Base-by-base conservation (phyloP, 495 filamentous ascomycete species). In the Wilcoxina mikolae region DNA sequence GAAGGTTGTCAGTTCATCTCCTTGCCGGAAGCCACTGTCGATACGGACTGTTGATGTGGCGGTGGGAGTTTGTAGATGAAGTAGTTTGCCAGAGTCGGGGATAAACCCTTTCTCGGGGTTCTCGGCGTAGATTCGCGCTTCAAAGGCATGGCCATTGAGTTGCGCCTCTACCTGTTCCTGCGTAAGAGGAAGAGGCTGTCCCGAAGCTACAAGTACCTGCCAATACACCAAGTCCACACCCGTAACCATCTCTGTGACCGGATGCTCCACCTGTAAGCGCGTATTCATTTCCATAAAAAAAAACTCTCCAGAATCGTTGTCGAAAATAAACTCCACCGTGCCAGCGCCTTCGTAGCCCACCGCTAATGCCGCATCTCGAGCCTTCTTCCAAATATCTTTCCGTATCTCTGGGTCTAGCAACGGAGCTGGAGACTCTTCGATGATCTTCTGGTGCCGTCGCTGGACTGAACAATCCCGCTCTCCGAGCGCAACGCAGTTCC, bases 261-360 rank as follows among this genome's bases (percentile, higher is more conserved):
- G 93, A 60, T 99, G 91, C 68, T 98, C 91, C 22, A 98, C 91
- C 66, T 98, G 91, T 7, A 98, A 74, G 49, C 91, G 77, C 0
- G 91, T 95, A 70, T 98, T 98, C 91, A 96, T 96, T 70, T 98
- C 91, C 91, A 98, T 96, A 70, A 99, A 99, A 73, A 86, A 99
- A 69, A 96, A 96, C 42, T 89, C 76, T 5, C 83, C 85, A 0
- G 82, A 82, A 56, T 95, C 93, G 61, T 91, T 93, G 72, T 99
- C 93, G 54, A 99, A 89, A 55, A 99, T 99, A 68, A 95, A 98
- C 66, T 99, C 91, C 4, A 99, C 91, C 0, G 91, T 99, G 2
- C 91, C 91, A 20, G 91, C 91, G 20, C 91, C 93, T 62, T 93
- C 85, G 62, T 99, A 99, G 12, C 85, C 85, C 12, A 96, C 93